phyloP scores from a whole-genome alignment of 305 asterid species.

The Fraxinus paxiana region DNA sequence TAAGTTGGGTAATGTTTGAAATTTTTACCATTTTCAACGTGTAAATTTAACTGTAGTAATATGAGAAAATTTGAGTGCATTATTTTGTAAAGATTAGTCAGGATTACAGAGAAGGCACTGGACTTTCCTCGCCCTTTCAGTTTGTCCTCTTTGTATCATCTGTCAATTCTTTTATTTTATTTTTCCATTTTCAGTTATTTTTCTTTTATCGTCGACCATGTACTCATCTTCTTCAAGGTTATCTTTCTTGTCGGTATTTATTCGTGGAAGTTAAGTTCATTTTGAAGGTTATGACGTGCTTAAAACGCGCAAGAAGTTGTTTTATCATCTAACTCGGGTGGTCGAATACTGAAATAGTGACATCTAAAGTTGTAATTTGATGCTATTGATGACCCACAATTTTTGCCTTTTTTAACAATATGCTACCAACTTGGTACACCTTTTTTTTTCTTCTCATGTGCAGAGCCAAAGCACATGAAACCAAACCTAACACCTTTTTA shows the following conservation, averaged over 20 bases:
- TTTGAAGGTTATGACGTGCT: not conserved
- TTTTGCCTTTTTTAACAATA: not conserved
- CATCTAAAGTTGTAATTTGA: not conserved
- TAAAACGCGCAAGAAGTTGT: not conserved
- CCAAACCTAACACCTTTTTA: slow-evolving; percentile 3
- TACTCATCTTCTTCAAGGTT: not conserved
- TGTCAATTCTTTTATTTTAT: slow-evolving; percentile 4
- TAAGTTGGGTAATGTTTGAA: slow-evolving; percentile 23
- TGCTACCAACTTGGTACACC: not conserved
- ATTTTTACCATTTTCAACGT: not conserved
- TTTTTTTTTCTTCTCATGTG: not conserved
- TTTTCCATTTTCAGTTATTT: not conserved
- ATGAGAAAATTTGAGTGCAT: slow-evolving; percentile 9
- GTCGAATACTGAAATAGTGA: not conserved
- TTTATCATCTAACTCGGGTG: not conserved
- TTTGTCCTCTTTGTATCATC: slow-evolving; percentile 17
- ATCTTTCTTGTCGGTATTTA: not conserved
- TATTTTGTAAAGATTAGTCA: slow-evolving; percentile 29
- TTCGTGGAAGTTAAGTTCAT: not conserved
- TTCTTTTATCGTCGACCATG: not conserved
- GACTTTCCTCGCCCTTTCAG: not conserved
- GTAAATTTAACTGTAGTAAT: slow-evolving; percentile 28
- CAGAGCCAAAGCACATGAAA: slow-evolving; percentile 4
- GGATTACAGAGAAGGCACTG: slow-evolving; percentile 20
- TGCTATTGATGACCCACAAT: not conserved